Conservation (phyloP, 1,284 basidiomycete genomes). For the Microbotryomycetes sp. region DNA sequence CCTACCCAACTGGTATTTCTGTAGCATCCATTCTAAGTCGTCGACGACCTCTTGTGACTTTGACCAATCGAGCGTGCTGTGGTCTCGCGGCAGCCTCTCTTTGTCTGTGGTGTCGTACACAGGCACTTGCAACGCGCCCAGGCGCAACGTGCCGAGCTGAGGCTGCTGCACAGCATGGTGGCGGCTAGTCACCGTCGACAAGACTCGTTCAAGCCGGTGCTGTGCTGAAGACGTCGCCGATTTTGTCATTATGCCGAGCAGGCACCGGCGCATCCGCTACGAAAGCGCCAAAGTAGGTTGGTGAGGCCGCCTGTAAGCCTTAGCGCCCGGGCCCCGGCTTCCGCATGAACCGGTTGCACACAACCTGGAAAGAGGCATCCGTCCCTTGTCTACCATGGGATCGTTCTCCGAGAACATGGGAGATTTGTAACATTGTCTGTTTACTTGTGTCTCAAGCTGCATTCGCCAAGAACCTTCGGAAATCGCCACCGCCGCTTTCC, state of each 20-base stretch:
- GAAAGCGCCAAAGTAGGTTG: background rate
- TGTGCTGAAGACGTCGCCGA: background rate
- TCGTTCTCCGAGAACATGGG: too few relatives aligned
- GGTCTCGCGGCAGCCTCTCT: background rate
- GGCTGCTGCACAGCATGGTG: background rate
- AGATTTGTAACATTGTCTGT: too few relatives aligned
- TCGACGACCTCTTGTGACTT: background rate
- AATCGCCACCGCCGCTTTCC: too few relatives aligned
- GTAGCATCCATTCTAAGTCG: slow-evolving; percentile 16
- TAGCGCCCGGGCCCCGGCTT: too few relatives aligned
- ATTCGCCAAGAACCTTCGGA: too few relatives aligned
- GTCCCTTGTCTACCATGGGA: too few relatives aligned
- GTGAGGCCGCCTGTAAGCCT: too few relatives aligned
- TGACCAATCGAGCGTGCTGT: slow-evolving; percentile 4
- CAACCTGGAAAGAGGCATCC: too few relatives aligned
- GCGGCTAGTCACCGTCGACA: background rate
- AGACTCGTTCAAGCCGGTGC: background rate
- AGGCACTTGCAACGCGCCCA: slow-evolving; percentile 4
- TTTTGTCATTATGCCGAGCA: background rate
- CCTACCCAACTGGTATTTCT: slow-evolving; percentile 17
- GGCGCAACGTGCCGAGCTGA: slow-evolving; percentile 8
- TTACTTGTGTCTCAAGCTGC: too few relatives aligned
- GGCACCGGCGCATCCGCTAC: background rate
- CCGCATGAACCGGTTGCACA: too few relatives aligned
- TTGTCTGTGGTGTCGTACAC: slow-evolving; percentile 10